phyloP scores from a whole-genome alignment of 1,284 basidiomycete species.

The Trametes versicolor region DNA sequence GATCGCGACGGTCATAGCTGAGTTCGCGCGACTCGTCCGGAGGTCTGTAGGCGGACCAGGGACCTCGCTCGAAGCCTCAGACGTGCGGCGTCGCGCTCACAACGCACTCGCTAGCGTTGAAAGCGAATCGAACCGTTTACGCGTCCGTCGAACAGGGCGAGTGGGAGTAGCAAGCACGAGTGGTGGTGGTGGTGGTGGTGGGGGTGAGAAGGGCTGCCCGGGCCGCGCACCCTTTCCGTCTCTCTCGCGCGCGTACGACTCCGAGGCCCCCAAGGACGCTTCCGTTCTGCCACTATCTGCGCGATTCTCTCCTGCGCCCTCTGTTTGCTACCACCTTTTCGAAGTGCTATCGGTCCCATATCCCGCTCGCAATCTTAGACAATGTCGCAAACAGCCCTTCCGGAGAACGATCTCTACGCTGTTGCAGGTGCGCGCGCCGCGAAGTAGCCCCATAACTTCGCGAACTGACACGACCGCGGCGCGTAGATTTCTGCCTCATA shows the following conservation, averaged over 20 bases:
- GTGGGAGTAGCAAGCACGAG: too few species aligned
- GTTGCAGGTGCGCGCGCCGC: conserved; percentile 60
- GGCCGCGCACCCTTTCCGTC: conserved; percentile 5
- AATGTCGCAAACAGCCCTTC: conserved; percentile 7
- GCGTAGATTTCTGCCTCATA: conserved; percentile 83
- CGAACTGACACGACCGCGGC: background rate
- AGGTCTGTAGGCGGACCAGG: background rate
- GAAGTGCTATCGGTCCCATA: background rate
- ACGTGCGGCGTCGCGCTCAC: background rate
- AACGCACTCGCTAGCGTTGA: background rate
- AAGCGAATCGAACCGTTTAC: background rate
- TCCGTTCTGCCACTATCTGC: background rate
- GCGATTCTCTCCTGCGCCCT: background rate
- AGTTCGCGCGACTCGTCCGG: background rate
- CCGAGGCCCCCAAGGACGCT: background rate
- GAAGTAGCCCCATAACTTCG: conserved; percentile 4
- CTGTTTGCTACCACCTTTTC: background rate
- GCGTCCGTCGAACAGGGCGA: background rate
- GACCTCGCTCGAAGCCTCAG: too few species aligned
- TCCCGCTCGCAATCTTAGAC: background rate
- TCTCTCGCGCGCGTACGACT: background rate
- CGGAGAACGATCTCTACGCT: conserved; percentile 61
- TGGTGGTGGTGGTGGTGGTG: conserved; percentile 14
- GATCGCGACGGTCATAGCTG: conserved; percentile 50
- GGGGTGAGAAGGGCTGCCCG: conserved; percentile 8